phyloP scores from a whole-genome alignment of 2,329 filamentous ascomycete genomes.

The Ophiocordyceps robertsii region DNA sequence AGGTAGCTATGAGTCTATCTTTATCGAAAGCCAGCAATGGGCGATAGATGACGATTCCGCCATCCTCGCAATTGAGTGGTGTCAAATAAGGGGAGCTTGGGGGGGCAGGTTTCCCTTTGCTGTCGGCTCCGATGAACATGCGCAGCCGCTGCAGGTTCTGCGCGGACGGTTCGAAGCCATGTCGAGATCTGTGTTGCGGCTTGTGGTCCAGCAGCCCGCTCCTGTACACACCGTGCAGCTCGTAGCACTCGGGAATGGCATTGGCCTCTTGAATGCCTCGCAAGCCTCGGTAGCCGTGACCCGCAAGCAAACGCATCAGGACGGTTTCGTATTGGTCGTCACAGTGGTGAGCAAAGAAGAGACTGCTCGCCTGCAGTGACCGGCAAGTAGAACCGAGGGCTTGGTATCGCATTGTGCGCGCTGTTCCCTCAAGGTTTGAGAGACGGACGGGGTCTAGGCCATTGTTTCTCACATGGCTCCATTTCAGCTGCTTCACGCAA shows the following conservation, averaged over 20 bases:
- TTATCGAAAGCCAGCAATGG: slow-evolving; percentile 63
- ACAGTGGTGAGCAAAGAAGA: slow-evolving; percentile 75
- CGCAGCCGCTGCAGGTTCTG: background rate
- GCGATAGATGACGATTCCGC: slow-evolving; percentile 53
- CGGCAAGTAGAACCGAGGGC: slow-evolving; percentile 50
- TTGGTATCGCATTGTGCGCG: slow-evolving; percentile 62
- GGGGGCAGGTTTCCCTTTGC: background rate
- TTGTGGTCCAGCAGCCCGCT: slow-evolving; percentile 45
- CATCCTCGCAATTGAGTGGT: slow-evolving; percentile 38
- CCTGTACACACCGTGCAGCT: slow-evolving; percentile 56
- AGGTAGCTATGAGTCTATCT: slow-evolving; percentile 60
- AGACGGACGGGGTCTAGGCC: slow-evolving; percentile 21
- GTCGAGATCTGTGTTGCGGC: slow-evolving; percentile 1
- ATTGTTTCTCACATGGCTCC: slow-evolving; percentile 25
- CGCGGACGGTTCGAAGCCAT: background rate
- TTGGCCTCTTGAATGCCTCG: slow-evolving; percentile 51
- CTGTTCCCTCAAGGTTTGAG: slow-evolving; percentile 62
- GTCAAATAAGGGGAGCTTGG: slow-evolving; percentile 12
- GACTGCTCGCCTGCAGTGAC: slow-evolving; percentile 32
- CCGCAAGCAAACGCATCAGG: slow-evolving; percentile 59
- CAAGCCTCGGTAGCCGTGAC: slow-evolving; percentile 58
- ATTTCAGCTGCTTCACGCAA: slow-evolving; percentile 22
- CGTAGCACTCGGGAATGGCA: slow-evolving; percentile 74
- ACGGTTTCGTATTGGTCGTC: slow-evolving; percentile 90
- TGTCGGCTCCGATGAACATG: background rate